These are phyloP conservation scores for Dioscorea alata DNA, from an alignment of 106 monocot genomes.

Conservation along the genomic window DNA sequence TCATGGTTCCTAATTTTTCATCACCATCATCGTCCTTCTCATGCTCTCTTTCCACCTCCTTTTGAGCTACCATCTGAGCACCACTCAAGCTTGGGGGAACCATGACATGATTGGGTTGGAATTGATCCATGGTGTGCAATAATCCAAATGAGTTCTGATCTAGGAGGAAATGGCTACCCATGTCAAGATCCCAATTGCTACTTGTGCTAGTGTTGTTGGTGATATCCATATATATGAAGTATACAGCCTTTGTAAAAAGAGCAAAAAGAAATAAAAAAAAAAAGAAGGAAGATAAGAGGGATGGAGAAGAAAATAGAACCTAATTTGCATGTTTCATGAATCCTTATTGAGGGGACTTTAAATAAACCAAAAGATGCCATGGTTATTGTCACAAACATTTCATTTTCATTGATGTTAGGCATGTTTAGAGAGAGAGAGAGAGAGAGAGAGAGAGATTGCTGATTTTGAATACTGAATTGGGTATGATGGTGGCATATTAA, in stretches of 20 bases:
- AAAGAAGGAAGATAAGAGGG: no score
- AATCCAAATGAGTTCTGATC: constrained; percentile 20
- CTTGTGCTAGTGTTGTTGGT: constrained; percentile 14
- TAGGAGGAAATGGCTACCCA: constrained; percentile 26
- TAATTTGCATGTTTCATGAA: no score
- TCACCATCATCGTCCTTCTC: constrained; percentile 38
- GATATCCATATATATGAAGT: constrained; percentile 23
- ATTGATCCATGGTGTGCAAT: constrained; percentile 14
- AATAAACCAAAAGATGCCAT: no score
- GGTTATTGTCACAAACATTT: no score
- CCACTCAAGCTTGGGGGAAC: no score
- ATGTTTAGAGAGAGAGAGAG: no score
- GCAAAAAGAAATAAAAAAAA: no score
- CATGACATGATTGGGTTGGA: neutral
- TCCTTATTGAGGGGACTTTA: no score
- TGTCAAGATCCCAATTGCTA: constrained; percentile 46
- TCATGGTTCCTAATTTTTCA: constrained; percentile 57
- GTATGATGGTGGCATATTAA: constrained; percentile 26
- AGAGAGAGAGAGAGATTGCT: no score
- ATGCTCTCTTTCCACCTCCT: neutral
- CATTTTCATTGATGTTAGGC: no score
- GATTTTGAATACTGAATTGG: constrained; percentile 12
- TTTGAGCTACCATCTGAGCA: no score
- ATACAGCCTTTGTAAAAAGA: neutral
- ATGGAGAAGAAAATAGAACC: no score